A percentile compares a stretch with the other conserved stretches of the same genome.
These are phyloP conservation scores for Claviceps pusilla DNA, from an alignment of 2,329 filamentous ascomycete genomes.

Conservation along the genomic window DNA sequence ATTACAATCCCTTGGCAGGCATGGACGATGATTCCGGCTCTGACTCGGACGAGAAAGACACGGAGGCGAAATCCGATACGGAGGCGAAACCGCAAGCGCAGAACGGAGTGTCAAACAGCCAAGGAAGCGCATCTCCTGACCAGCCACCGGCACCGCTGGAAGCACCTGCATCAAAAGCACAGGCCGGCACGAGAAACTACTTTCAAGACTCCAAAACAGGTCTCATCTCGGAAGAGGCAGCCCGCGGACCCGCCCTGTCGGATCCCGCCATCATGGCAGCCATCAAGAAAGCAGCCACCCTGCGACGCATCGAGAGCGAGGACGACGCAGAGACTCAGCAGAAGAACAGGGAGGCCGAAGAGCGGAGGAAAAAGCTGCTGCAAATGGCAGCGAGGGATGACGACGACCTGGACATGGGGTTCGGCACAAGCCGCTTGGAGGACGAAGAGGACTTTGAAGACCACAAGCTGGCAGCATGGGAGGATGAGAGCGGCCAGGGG, in stretches of 20 bases:
- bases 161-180: slow-evolving; percentile 12
- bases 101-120: slow-evolving; percentile 5
- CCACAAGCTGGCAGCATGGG: slow-evolving; percentile 53
- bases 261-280: slow-evolving; percentile 73
- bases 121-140: slow-evolving; percentile 7
- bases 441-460: slow-evolving; percentile 75
- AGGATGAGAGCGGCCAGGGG: slow-evolving; percentile 33
- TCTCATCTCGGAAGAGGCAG: slow-evolving; percentile 36
- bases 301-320: slow-evolving; percentile 33
- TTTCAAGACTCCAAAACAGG: slow-evolving; percentile 44
- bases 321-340: slow-evolving; percentile 21
- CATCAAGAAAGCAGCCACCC: slow-evolving; percentile 65
- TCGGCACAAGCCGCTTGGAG: slow-evolving; percentile 73
- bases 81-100: slow-evolving; percentile 12
- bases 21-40: slow-evolving; percentile 30
- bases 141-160: slow-evolving; percentile 35
- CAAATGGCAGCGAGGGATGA: slow-evolving; percentile 62
- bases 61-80: slow-evolving; percentile 20
- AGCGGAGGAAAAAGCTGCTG: slow-evolving; percentile 60
- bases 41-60: slow-evolving; percentile 30
- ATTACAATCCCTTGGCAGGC: slow-evolving; percentile 52
- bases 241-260: slow-evolving; percentile 38
- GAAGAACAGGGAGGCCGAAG: slow-evolving; percentile 42
- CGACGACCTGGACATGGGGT: slow-evolving; percentile 86
- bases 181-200: slow-evolving; percentile 37